phyloP scores from a whole-genome alignment of 2,329 filamentous ascomycete species.

The Cladobotryum protrusum region DNA sequence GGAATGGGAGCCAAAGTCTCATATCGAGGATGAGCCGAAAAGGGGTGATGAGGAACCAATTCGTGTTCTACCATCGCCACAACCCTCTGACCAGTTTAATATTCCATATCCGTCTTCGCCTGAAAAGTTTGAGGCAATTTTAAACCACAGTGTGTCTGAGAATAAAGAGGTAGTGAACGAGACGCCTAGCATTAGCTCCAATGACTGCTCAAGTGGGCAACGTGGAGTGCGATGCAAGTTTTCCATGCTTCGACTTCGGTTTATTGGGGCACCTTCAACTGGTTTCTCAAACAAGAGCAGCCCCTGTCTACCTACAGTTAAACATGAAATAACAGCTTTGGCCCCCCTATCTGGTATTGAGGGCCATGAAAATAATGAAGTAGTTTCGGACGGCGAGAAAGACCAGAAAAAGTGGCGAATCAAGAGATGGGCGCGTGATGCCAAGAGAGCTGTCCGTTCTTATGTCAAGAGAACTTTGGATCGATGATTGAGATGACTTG shows the following conservation, averaged over 20 bases:
- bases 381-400: constrained; percentile 1
- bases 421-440: constrained; percentile 29
- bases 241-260: constrained; percentile 24
- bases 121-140: constrained; percentile 10
- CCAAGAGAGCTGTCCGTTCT: constrained; percentile 26
- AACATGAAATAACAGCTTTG: neutral
- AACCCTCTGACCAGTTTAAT: constrained; percentile 29
- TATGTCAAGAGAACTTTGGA: constrained; percentile 28
- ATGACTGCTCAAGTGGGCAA: neutral
- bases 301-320: neutral
- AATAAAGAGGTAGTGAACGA: constrained; percentile 11
- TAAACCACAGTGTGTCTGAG: constrained; percentile 9
- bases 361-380: neutral
- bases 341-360: neutral
- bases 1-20: neutral
- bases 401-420: constrained; percentile 21
- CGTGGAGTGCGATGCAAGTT: constrained; percentile 23
- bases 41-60: neutral
- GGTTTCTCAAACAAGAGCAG: neutral
- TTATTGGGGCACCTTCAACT: constrained; percentile 11
- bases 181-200: constrained; percentile 10
- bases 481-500: constrained; percentile 20
- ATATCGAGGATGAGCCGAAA: constrained; percentile 12
- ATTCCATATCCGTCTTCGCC: constrained; percentile 26
- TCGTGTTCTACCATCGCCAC: constrained; percentile 13